Evolutionary conservation across 345 rosid genomes (phyloP).

Genomic region (Acer negundo): DNA sequence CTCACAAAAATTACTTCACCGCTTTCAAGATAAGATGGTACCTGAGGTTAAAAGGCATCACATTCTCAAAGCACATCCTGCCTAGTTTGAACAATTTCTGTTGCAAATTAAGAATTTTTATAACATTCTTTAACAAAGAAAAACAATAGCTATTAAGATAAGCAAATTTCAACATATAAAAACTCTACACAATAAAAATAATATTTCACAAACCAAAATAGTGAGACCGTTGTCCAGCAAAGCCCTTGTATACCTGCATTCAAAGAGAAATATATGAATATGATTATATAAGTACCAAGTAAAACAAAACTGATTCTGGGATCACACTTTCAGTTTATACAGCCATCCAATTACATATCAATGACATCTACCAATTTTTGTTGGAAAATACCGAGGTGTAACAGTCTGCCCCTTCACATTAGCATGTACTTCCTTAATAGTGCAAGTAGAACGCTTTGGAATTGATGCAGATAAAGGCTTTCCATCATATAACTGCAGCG

Average conservation of each 20-base stretch:
- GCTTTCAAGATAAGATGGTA: constrained; percentile 68
- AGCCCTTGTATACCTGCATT: constrained; percentile 80
- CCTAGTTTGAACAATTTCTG: neutral
- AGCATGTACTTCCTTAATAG: constrained; percentile 66
- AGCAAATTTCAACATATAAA: neutral
- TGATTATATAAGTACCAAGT: neutral
- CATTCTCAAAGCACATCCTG: neutral
- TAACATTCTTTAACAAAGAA: neutral
- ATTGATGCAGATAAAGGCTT: constrained; percentile 72
- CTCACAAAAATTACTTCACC: constrained; percentile 79
- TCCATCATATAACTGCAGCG: constrained; percentile 71
- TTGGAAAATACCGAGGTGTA: constrained; percentile 65
- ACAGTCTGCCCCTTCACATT: constrained; percentile 64
- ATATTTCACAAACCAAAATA: constrained; percentile 56
- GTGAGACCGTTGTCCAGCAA: constrained; percentile 78
- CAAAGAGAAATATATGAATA: constrained; percentile 8
- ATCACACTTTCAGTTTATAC: neutral
- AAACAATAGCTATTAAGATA: neutral
- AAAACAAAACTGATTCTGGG: neutral
- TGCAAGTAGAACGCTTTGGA: constrained; percentile 80
- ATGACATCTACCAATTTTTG: neutral
- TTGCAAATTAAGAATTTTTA: neutral
- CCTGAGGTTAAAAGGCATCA: constrained; percentile 40
- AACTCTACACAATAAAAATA: neutral
- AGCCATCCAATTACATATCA: neutral